phyloP scores from a whole-genome alignment of 495 filamentous ascomycete genomes.

The Aspergillus ostianus region DNA sequence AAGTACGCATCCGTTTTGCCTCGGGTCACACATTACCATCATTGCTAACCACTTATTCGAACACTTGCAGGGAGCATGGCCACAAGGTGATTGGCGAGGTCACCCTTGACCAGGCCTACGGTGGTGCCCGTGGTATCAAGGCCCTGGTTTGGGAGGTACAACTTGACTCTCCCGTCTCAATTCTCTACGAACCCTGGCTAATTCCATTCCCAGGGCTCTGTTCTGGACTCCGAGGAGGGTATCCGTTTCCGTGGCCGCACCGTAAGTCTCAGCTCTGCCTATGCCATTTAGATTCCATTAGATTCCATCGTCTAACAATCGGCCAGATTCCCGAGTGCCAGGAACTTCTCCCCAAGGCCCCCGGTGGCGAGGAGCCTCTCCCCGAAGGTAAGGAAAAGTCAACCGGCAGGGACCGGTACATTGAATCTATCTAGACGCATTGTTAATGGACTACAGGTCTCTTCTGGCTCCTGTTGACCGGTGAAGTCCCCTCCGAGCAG shows the following conservation, averaged over 20 bases:
- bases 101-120: slow-evolving; percentile 98
- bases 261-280: slow-evolving; percentile 39
- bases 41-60: slow-evolving; percentile 22
- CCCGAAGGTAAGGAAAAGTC: slow-evolving; percentile 61
- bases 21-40: neutral
- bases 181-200: slow-evolving; percentile 1
- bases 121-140: slow-evolving; percentile 98
- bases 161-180: slow-evolving; percentile 5
- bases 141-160: slow-evolving; percentile 91
- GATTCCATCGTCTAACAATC: slow-evolving; percentile 19
- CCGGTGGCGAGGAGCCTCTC: slow-evolving; percentile 91
- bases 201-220: slow-evolving; percentile 65
- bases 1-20: slow-evolving; percentile 60
- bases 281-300: neutral
- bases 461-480: slow-evolving; percentile 98
- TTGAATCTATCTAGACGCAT: neutral
- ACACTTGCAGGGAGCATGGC: slow-evolving; percentile 73
- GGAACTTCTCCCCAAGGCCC: slow-evolving; percentile 91
- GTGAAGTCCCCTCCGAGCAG: slow-evolving; percentile 93
- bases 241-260: slow-evolving; percentile 98
- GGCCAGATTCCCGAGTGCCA: slow-evolving; percentile 94
- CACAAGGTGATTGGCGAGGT: slow-evolving; percentile 95
- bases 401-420: neutral
- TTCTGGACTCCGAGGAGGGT: slow-evolving; percentile 96
- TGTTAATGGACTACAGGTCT: slow-evolving; percentile 50